Evolutionary conservation across 2,329 filamentous ascomycete species (phyloP), one percentile per base, ranked within the genome.

Genomic region (Xylariaceae sp.): DNA sequence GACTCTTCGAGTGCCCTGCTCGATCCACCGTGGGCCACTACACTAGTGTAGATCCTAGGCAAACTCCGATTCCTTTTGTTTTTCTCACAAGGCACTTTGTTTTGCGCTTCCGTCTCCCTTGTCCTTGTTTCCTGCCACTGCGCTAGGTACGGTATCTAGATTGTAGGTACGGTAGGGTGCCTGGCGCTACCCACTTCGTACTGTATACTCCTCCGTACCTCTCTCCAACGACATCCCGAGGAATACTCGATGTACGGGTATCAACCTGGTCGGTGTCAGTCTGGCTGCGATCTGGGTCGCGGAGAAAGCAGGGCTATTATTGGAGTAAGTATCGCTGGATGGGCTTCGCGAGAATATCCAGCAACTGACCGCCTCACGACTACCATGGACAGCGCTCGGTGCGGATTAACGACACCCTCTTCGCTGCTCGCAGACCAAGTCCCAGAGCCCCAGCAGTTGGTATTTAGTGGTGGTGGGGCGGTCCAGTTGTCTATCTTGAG

Each of bases 71-170:
- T 55, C 23, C 49, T 51, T 51, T 51, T 23, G 4, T n/a, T 34
- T 10, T 51, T 35, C 23, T 50, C 10, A 50, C 18, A 23, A 50
- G 11, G 13, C 15, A 18, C 47, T 49, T 30, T 49, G 49, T 54
- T 57, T 59, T 64, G 63, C 63, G 61, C 63, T 60, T 55, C 60
- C 62, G 62, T 64, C 57, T 51, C 57, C 62, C 62, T 53, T 64
- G 62, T 64, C 62, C 62, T 58, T 62, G 62, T 58, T 60, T 57
- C 55, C 49, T 50, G 18, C 45, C 17, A 57, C 30, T 56, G 35
- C 18, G 6, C 30, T 34, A 17, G 51, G 34, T 30, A 45, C 23
- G 18, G 11, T 50, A 18, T n/a, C 15, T 18, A 49, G 47, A 18
- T 45, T 45, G 42, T 6, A 45, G 42, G 13, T n/a, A 45, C 42